Evolutionary conservation across 306 rosid species (phyloP).

Genomic region (Cicer chorassanicum): DNA sequence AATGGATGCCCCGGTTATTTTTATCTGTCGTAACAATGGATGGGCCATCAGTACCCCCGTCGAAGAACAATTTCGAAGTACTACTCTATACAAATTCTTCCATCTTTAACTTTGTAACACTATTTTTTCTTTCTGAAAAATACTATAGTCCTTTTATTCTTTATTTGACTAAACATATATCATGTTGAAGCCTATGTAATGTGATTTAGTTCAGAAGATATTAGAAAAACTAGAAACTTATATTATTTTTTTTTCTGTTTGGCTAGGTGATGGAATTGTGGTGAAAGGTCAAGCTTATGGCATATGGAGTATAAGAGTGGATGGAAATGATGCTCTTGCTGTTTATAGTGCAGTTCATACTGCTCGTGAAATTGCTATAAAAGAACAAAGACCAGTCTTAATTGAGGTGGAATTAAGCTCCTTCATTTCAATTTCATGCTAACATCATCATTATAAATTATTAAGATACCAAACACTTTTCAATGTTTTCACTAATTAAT

Average conservation of each 20-base stretch:
- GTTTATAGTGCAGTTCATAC: conserved; percentile 63
- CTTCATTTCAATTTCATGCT: conserved; percentile 14
- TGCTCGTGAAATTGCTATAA: conserved; percentile 66
- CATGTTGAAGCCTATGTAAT: conserved; percentile 22
- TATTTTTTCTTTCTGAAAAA: background rate
- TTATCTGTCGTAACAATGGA: conserved; percentile 64
- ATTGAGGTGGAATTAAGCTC: conserved; percentile 58
- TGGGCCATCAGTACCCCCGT: conserved; percentile 71
- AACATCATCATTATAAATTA: conserved; percentile 15
- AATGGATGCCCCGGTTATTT: conserved; percentile 61
- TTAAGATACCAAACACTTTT: background rate
- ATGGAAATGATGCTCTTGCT: conserved; percentile 81
- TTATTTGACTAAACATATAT: background rate
- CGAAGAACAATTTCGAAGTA: conserved; percentile 69
- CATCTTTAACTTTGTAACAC: background rate
- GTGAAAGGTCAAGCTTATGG: conserved; percentile 77
- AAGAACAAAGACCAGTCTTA: conserved; percentile 64
- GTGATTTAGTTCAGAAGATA: conserved; percentile 20
- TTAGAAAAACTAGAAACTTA: background rate
- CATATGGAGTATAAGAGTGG: conserved; percentile 67
- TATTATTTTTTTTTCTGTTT: conserved; percentile 26
- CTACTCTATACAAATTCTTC: conserved; percentile 30
- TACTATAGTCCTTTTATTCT: no score
- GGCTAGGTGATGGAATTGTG: conserved; percentile 76
- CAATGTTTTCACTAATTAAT: background rate